Percentiles rank a stretch among this genome's conserved stretches.
Conservation (phyloP, 169 alveolate species). For the Cardiosporidium cionae region DNA sequence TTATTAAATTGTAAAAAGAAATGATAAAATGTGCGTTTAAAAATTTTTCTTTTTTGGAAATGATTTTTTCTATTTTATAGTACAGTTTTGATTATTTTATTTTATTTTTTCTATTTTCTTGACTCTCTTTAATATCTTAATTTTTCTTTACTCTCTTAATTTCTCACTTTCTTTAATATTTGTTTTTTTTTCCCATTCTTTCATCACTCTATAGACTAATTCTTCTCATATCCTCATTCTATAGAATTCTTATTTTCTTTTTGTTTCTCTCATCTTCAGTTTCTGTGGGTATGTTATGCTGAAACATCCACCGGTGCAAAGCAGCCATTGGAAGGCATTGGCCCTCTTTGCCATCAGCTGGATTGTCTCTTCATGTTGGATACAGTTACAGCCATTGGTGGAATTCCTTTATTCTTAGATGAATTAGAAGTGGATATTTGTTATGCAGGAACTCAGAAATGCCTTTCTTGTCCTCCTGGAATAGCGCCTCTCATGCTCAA, state of each 20-base stretch:
- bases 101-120: neutral
- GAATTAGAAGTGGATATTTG: conserved; percentile 24
- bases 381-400: conserved; percentile 31
- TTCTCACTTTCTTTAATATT: neutral
- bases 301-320: conserved; percentile 39
- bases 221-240: too few relatives aligned
- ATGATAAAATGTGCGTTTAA: too few relatives aligned
- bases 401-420: conserved; percentile 26
- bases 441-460: too few relatives aligned
- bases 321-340: conserved; percentile 33
- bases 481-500: conserved; percentile 24
- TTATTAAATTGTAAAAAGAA: too few relatives aligned
- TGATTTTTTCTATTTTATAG: too few relatives aligned
- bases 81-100: too few relatives aligned
- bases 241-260: too few relatives aligned
- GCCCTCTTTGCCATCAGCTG: conserved; percentile 8
- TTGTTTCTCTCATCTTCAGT: neutral
- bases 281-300: conserved; percentile 28
- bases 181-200: too few relatives aligned
- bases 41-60: too few relatives aligned
- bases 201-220: neutral
- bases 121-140: too few relatives aligned
- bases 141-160: too few relatives aligned
- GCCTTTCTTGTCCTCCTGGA: conserved; percentile 22
- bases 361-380: conserved; percentile 28